Conservation (phyloP, 306 rosid genomes). For the Lathyrus sativus region DNA sequence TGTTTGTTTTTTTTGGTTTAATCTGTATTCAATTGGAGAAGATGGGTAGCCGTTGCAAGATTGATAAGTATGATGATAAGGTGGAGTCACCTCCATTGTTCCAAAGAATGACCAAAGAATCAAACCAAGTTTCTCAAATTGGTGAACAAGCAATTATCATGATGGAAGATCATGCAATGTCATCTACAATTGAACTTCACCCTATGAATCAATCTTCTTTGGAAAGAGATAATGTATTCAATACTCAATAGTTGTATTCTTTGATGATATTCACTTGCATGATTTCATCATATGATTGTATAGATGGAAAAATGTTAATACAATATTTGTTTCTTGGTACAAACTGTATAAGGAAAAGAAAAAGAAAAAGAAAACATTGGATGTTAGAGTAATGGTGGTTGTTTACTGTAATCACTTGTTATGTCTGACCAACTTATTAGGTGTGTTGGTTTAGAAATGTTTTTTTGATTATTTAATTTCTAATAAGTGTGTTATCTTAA, state of each 20-base stretch:
- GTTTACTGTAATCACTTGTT: background rate
- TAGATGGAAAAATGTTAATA: constrained; percentile 15
- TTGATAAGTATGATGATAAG: constrained; percentile 21
- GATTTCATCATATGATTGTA: constrained; percentile 13
- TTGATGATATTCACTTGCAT: constrained; percentile 25
- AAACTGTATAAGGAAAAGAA: background rate
- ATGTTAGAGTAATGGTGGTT: background rate
- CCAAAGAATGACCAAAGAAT: constrained; percentile 37
- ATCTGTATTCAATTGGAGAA: constrained; percentile 37
- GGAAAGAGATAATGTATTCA: constrained; percentile 18
- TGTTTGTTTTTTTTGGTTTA: background rate
- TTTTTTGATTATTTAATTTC: background rate
- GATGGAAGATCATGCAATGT: constrained; percentile 32
- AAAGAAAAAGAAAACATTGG: background rate
- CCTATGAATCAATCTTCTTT: constrained; percentile 29
- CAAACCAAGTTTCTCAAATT: constrained; percentile 42
- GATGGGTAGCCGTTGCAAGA: constrained; percentile 69
- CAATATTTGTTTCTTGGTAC: constrained; percentile 12
- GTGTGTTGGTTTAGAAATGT: background rate
- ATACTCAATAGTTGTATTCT: constrained; percentile 8
- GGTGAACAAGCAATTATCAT: constrained; percentile 43
- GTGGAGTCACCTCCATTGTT: background rate
- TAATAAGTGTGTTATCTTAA: too few species aligned
- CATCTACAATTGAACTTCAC: constrained; percentile 42
- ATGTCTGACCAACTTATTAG: background rate